Conservation (phyloP, 805 yeast genomes). For the Saccharomycopsis fermentans region DNA sequence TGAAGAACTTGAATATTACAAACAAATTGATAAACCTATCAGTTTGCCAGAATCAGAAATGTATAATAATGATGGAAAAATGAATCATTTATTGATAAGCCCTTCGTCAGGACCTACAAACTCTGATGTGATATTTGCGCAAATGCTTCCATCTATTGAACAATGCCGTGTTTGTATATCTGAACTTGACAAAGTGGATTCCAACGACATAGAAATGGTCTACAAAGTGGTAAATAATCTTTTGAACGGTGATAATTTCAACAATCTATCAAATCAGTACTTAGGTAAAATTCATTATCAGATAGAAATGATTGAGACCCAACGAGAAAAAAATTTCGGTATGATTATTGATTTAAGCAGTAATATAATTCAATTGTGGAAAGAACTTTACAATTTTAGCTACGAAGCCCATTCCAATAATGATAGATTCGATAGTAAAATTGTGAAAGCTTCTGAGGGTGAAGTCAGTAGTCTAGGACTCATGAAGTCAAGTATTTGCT, state of each 20-base stretch:
- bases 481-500: conserved; percentile 19
- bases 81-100: not conserved
- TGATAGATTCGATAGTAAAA: conserved; percentile 8
- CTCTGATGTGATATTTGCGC: conserved; percentile 2
- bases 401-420: not conserved
- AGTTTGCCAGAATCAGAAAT: not conserved
- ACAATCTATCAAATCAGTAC: conserved; percentile 18
- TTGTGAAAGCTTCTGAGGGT: conserved; percentile 16
- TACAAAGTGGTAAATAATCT: conserved; percentile 13
- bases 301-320: conserved; percentile 17
- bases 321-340: conserved; percentile 13
- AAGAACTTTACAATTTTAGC: conserved; percentile 5
- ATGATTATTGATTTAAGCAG: conserved; percentile 10
- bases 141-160: conserved; percentile 12
- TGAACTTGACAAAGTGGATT: conserved; percentile 12
- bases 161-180: conserved; percentile 15
- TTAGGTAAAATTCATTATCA: conserved; percentile 15
- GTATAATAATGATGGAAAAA: not conserved
- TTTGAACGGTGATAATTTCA: conserved; percentile 18
- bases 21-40: not conserved
- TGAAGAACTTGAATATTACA: conserved; percentile 13
- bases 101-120: not conserved
- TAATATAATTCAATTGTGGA: conserved; percentile 13
- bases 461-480: conserved; percentile 13
- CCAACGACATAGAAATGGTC: conserved; percentile 18